These are phyloP conservation scores for Yamadazyma mexicana DNA, from an alignment of 1,139 yeast species.

Conservation along the genomic window DNA sequence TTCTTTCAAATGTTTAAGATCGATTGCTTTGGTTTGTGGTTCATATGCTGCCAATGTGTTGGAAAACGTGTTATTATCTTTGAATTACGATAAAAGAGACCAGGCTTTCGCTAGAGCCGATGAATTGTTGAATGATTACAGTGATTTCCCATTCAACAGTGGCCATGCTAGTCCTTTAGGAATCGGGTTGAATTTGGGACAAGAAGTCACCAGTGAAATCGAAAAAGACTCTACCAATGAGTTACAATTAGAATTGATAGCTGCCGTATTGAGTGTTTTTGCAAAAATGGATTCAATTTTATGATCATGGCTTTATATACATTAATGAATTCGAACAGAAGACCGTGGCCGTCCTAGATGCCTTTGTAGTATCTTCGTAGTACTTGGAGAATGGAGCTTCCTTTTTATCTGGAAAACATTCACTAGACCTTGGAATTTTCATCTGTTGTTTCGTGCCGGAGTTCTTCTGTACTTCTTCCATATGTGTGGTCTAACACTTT, in stretches of 20 bases:
- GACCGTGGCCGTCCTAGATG: no score
- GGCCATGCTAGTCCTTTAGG: constrained; percentile 61
- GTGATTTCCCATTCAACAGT: constrained; percentile 81
- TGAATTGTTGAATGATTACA: constrained; percentile 76
- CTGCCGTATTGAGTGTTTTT: constrained; percentile 74
- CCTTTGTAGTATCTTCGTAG: no score
- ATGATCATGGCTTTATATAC: background rate
- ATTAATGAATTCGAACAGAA: background rate
- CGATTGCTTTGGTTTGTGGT: constrained; percentile 82
- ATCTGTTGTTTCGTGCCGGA: no score
- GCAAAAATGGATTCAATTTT: constrained; percentile 57
- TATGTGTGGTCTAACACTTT: no score
- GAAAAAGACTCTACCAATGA: constrained; percentile 57
- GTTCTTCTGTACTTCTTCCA: no score
- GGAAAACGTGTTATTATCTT: constrained; percentile 79
- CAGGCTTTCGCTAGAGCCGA: constrained; percentile 92
- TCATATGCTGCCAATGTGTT: constrained; percentile 95
- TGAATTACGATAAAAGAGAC: constrained; percentile 88
- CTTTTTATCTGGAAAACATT: no score
- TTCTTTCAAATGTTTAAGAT: constrained; percentile 70
- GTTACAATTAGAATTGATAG: constrained; percentile 81
- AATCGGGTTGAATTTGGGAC: constrained; percentile 72
- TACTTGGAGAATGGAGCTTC: no score
- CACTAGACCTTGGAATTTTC: no score
- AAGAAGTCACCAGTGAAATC: constrained; percentile 67